phyloP scores from a whole-genome alignment of 2,329 filamentous ascomycete species.

The Pyrenophora graminea region DNA sequence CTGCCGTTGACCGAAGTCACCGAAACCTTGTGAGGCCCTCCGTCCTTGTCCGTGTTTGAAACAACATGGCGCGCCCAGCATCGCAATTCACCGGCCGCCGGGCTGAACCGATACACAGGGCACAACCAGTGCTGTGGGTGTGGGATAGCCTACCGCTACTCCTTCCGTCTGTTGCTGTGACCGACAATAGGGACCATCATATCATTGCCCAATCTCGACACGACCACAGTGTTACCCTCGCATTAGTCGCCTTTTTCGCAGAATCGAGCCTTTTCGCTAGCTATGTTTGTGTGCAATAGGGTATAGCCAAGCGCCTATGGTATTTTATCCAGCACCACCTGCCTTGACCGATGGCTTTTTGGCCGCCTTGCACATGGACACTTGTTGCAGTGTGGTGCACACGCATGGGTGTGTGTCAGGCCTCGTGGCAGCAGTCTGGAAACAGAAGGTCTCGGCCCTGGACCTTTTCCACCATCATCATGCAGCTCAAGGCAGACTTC shows the following conservation, averaged over 20 bases:
- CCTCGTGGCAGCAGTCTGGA: slow-evolving; percentile 32
- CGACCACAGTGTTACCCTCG: slow-evolving; percentile 6
- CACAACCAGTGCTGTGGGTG: slow-evolving; percentile 18
- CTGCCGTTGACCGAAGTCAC: slow-evolving; percentile 19
- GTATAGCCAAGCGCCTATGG: slow-evolving; percentile 26
- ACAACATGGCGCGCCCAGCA: slow-evolving; percentile 8
- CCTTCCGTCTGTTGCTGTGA: slow-evolving; percentile 1
- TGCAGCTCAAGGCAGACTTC: slow-evolving; percentile 34
- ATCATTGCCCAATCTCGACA: slow-evolving; percentile 6
- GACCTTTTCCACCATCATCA: slow-evolving; percentile 26
- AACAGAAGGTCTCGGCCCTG: slow-evolving; percentile 24
- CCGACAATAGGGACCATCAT: not conserved
- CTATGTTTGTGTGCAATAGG: not conserved
- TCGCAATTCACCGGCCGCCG: slow-evolving; percentile 17
- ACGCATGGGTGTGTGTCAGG: slow-evolving; percentile 15
- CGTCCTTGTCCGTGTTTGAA: slow-evolving; percentile 9
- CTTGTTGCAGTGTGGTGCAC: slow-evolving; percentile 12
- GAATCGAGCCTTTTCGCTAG: slow-evolving; percentile 13
- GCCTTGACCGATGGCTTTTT: slow-evolving; percentile 20
- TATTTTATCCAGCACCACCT: slow-evolving; percentile 12
- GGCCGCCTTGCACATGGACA: slow-evolving; percentile 22
- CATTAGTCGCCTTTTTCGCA: slow-evolving; percentile 14
- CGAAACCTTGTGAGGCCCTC: slow-evolving; percentile 8
- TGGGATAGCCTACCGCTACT: slow-evolving; percentile 15
- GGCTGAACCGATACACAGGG: slow-evolving; percentile 20